Evolutionary conservation across 1,284 basidiomycete species (phyloP), one percentile per base, ranked within the genome.

Genomic region (Thelephora terrestris): DNA sequence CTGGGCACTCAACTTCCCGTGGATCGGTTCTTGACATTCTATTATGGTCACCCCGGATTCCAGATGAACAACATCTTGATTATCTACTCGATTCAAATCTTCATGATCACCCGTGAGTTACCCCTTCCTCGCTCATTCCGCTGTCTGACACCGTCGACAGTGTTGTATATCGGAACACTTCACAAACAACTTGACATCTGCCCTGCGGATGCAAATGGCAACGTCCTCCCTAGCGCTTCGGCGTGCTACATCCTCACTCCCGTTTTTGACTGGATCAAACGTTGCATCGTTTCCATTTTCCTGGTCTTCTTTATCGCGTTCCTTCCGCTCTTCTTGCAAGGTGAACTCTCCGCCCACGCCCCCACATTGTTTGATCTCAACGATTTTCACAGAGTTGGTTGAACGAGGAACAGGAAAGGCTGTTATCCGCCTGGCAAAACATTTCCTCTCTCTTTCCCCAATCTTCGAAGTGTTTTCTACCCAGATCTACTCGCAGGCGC

Each of bases 31-130:
- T 74, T 99, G 55, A 98, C 96, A 20, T 99, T 99, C 78, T 99
- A 99, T 73, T 99, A 98, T 61, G 96, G 91, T 53, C 96, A 99
- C 72, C 94, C 96, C 49, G 96, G 95, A 62, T 99, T 99, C 86
- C 94, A 99, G 70, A 85, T 99, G 75, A 99, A 99, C 79, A 99
- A 99, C 67, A 99, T 99, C 61, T 75, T 99, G 62, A 92, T 97
- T 68, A 96, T 98, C 59, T 85, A 91, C 65, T 95, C 94, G 40
- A 91, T 98, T 51, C 91, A 95, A 64, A 76, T 94, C 51, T 95
- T 97, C 75, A 93, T 97, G 89, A 69, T 94, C 46, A 87, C 85
- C 21, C 58, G 87, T 91, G 58, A 68, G 87, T 78, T 3, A 47
- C 46, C 7, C 17, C 37, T 32, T 32, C 34, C 9, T 34, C 18